Conservation (phyloP, 305 asterid genomes). For the Solanum hybrid region DNA sequence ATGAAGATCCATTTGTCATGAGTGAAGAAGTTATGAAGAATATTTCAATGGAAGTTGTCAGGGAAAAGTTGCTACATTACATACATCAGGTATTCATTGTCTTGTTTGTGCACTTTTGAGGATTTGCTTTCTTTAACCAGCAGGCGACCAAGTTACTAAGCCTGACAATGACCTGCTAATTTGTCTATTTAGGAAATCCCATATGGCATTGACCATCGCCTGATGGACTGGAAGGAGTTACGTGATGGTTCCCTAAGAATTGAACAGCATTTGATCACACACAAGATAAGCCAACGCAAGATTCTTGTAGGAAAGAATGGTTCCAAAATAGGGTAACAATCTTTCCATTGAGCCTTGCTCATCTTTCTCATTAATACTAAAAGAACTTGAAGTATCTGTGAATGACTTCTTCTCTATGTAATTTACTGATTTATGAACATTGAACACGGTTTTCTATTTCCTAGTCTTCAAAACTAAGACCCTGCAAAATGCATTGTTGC, state of each 20-base stretch:
- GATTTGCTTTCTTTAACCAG: background rate
- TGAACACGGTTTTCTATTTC: background rate
- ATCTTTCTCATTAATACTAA: background rate
- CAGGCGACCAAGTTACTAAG: background rate
- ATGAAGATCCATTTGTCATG: slow-evolving; percentile 82
- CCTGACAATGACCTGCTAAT: background rate
- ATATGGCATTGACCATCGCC: slow-evolving; percentile 76
- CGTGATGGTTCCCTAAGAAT: slow-evolving; percentile 85
- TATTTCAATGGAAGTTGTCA: slow-evolving; percentile 79
- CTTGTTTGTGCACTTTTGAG: background rate
- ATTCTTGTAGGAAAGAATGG: slow-evolving; percentile 89
- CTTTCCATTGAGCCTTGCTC: background rate
- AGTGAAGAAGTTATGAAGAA: slow-evolving; percentile 92
- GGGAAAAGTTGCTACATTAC: slow-evolving; percentile 73
- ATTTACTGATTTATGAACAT: background rate
- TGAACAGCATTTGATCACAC: slow-evolving; percentile 94
- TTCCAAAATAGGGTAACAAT: slow-evolving; percentile 63
- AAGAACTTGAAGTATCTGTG: background rate
- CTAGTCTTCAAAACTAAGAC: background rate
- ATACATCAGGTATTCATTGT: slow-evolving; percentile 67
- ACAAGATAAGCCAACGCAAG: slow-evolving; percentile 83
- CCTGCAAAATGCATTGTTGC: background rate
- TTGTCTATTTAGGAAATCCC: slow-evolving; percentile 67
- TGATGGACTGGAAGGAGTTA: slow-evolving; percentile 88
- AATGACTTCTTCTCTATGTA: background rate